These are phyloP conservation scores for Zasmidium angulare DNA, from an alignment of 2,329 filamentous ascomycete genomes.

Conservation along the genomic window DNA sequence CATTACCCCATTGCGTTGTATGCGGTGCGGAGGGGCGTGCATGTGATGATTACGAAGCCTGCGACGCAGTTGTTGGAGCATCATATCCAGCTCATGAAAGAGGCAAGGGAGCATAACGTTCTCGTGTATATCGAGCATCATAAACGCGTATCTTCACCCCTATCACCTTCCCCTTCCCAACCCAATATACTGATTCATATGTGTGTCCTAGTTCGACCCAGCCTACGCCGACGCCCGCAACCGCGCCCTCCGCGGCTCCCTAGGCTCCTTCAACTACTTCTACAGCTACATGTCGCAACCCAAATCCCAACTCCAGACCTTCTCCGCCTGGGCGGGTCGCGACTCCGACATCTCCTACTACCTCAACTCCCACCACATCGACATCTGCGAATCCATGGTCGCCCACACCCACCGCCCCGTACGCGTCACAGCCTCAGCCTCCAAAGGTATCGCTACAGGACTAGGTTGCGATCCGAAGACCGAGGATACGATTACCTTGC, in stretches of 20 bases:
- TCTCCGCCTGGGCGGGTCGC: conserved; percentile 89
- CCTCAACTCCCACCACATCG: conserved; percentile 91
- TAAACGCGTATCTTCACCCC: too few species aligned
- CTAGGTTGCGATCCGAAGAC: conserved; percentile 78
- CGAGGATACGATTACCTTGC: conserved; percentile 88
- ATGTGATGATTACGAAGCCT: conserved; percentile 92
- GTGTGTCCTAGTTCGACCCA: too few species aligned
- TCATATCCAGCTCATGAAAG: conserved; percentile 73
- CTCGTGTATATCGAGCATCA: conserved; percentile 95
- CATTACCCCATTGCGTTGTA: conserved; percentile 92
- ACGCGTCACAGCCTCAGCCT: conserved; percentile 74
- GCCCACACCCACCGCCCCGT: conserved; percentile 70
- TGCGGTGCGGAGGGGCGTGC: conserved; percentile 81
- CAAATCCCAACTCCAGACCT: conserved; percentile 88
- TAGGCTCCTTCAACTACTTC: conserved; percentile 98
- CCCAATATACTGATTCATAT: too few species aligned
- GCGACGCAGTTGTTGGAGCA: conserved; percentile 81
- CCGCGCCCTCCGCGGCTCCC: conserved; percentile 60
- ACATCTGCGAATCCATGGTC: conserved; percentile 91
- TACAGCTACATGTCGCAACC: conserved; percentile 96
- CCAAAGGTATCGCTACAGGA: conserved; percentile 73
- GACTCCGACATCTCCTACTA: conserved; percentile 96
- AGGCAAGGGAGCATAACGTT: conserved; percentile 71
- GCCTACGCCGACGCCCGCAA: conserved; percentile 85
- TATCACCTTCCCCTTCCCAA: too few species aligned